Percentiles rank a stretch among this genome's conserved stretches.
Evolutionary conservation across 108 stramenopile genomes (phyloP).

Genomic region (Aurantiochytrium sp.): DNA sequence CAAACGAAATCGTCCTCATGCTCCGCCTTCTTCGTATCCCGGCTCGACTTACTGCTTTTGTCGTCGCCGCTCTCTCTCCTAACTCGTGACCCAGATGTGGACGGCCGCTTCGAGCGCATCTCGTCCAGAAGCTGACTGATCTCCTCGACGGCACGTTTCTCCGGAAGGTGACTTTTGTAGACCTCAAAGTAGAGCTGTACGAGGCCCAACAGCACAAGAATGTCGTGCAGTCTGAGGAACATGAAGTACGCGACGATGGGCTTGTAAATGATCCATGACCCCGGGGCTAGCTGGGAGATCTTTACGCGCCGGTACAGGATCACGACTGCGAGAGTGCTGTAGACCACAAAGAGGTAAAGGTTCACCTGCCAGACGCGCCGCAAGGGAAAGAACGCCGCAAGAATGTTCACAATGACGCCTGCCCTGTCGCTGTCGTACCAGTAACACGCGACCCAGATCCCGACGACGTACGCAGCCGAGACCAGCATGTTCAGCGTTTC

Average conservation of each 20-base stretch:
- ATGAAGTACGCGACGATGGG: neutral
- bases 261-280: neutral
- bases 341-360: neutral
- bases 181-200: neutral
- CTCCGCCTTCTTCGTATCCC: too few species aligned
- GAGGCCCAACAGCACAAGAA: neutral
- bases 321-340: neutral
- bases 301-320: neutral
- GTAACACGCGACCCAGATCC: neutral
- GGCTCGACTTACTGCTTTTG: too few species aligned
- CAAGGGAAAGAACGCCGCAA: neutral
- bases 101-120: too few species aligned
- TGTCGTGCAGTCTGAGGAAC: neutral
- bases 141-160: neutral
- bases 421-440: neutral
- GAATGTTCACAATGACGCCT: neutral
- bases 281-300: neutral
- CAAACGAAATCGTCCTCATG: too few species aligned
- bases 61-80: too few species aligned
- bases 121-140: neutral
- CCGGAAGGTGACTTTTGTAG: neutral
- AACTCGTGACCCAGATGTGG: too few species aligned
- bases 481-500: neutral
- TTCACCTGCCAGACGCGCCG: neutral
- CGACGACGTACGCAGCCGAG: neutral